Conservation (phyloP, 148 eudicot species). For the Drosera capensis region DNA sequence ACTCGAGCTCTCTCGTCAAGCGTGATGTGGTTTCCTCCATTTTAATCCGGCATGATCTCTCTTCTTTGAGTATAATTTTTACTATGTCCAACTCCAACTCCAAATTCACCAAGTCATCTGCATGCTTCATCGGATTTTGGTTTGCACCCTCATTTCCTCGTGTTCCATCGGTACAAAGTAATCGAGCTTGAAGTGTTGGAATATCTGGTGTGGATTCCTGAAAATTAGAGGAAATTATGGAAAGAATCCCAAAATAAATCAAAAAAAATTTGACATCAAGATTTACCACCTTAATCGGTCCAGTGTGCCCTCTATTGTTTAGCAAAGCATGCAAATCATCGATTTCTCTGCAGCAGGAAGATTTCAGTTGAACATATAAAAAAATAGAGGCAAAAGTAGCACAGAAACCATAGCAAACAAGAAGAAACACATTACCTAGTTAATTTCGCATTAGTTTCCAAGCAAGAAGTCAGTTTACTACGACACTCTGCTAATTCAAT, state of each 20-base stretch:
- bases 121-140: conserved; percentile 13
- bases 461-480: conserved; percentile 46
- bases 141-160: conserved; percentile 9
- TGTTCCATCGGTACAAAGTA: conserved; percentile 6
- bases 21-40: conserved; percentile 26
- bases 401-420: not conserved
- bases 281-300: conserved; percentile 44
- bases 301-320: conserved; percentile 17
- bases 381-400: not conserved
- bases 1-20: conserved; percentile 33
- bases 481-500: conserved; percentile 49
- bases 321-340: conserved; percentile 34
- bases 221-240: not conserved
- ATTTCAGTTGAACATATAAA: not conserved
- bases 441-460: conserved; percentile 47
- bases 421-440: conserved; percentile 36
- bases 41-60: conserved; percentile 31
- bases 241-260: not conserved
- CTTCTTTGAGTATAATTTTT: conserved; percentile 72
- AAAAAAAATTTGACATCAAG: not conserved
- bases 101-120: conserved; percentile 50
- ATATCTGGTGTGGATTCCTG: conserved; percentile 41
- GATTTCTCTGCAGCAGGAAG: conserved; percentile 41
- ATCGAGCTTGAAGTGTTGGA: conserved; percentile 17
- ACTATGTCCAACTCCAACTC: conserved; percentile 80